A percentile compares a stretch with the other conserved stretches of the same genome.
phyloP scores from a whole-genome alignment of 202 grass and related monocot genomes.

The Hordeum pubiflorum region DNA sequence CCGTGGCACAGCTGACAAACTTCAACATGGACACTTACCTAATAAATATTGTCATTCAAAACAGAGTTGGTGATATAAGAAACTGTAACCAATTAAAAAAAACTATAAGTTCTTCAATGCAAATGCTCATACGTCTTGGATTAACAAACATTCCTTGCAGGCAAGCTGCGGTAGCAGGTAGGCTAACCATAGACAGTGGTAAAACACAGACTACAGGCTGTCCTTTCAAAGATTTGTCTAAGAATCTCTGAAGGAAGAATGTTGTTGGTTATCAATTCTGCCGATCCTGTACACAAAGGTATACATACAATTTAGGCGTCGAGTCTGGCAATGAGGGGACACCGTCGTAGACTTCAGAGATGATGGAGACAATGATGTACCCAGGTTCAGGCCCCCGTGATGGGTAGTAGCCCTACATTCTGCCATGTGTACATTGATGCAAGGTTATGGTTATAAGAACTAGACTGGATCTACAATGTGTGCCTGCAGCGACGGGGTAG shows the following conservation, averaged over 20 bases:
- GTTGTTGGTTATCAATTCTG: too few relatives aligned
- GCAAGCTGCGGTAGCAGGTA: neutral
- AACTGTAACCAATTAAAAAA: neutral
- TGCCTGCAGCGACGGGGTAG: too few relatives aligned
- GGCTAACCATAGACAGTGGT: neutral
- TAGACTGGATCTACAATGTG: too few relatives aligned
- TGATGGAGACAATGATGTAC: too few relatives aligned
- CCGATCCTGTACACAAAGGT: too few relatives aligned
- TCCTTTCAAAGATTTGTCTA: neutral
- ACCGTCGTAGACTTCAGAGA: too few relatives aligned
- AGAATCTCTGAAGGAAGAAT: neutral
- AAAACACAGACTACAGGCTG: neutral
- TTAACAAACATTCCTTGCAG: neutral
- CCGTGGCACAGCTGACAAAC: neutral
- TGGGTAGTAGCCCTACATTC: too few relatives aligned
- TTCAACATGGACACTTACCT: neutral
- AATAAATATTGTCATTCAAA: neutral
- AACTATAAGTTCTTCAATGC: neutral
- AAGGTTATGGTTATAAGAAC: too few relatives aligned
- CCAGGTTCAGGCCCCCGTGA: too few relatives aligned
- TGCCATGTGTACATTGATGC: too few relatives aligned
- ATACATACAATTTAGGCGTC: too few relatives aligned
- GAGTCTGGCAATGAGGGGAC: too few relatives aligned
- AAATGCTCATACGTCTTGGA: neutral
- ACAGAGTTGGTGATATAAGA: neutral